Conservation (phyloP, 2,329 filamentous ascomycete genomes). For the Ampelomyces quisqualis region DNA sequence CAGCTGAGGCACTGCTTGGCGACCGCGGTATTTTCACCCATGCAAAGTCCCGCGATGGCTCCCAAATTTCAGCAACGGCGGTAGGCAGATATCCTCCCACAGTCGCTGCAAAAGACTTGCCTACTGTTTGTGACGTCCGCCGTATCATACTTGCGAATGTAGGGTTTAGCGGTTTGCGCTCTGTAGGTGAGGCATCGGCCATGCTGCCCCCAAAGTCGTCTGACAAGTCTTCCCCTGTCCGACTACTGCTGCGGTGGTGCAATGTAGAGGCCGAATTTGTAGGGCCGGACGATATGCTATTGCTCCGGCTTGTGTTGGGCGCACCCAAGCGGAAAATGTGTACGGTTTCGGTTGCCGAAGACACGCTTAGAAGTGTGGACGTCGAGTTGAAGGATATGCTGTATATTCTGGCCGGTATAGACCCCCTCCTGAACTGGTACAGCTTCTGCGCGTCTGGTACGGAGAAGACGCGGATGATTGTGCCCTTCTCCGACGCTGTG, state of each 20-base stretch:
- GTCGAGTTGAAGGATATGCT: constrained; percentile 99
- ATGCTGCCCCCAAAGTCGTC: constrained; percentile 48
- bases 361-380: constrained; percentile 90
- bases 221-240: constrained; percentile 41
- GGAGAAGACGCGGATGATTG: constrained; percentile 93
- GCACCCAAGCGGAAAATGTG: constrained; percentile 82
- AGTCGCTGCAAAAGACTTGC: constrained; percentile 81
- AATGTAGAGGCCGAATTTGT: constrained; percentile 25
- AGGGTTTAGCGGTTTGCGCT: constrained; percentile 57
- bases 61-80: constrained; percentile 97
- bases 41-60: constrained; percentile 90
- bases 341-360: constrained; percentile 92
- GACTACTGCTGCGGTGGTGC: constrained; percentile 48
- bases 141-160: constrained; percentile 88
- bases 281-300: constrained; percentile 34
- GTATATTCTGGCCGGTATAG: constrained; percentile 92
- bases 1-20: constrained; percentile 35
- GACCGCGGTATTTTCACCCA: constrained; percentile 87
- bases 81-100: constrained; percentile 90
- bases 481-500: constrained; percentile 95
- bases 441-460: constrained; percentile 89
- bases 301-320: constrained; percentile 37
- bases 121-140: constrained; percentile 92
- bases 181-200: constrained; percentile 29
- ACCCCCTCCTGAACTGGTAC: constrained; percentile 93